phyloP scores from a whole-genome alignment of 2,329 filamentous ascomycete genomes.

The Paecilomyces formosus region DNA sequence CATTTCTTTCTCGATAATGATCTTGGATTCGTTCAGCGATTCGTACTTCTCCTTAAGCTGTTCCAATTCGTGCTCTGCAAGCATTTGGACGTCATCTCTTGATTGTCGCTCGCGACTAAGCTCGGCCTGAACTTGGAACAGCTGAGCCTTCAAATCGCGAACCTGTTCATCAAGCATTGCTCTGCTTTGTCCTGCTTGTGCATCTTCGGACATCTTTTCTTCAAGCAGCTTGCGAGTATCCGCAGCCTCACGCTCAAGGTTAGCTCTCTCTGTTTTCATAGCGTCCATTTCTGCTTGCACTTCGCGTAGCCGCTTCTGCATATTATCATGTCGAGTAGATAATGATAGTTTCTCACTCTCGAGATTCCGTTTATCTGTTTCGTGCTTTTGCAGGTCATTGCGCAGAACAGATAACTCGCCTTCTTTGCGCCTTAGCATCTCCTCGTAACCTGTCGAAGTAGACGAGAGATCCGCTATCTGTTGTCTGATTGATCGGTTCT shows the following conservation, averaged over 20 bases:
- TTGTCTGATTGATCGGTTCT: slow-evolving; percentile 75
- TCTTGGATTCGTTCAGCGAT: slow-evolving; percentile 84
- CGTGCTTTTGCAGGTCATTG: slow-evolving; percentile 73
- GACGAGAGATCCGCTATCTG: slow-evolving; percentile 81
- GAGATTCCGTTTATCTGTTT: slow-evolving; percentile 69
- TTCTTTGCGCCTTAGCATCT: slow-evolving; percentile 86
- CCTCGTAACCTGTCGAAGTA: slow-evolving; percentile 91
- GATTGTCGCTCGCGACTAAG: slow-evolving; percentile 88
- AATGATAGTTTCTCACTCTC: slow-evolving; percentile 72
- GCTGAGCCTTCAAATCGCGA: slow-evolving; percentile 74
- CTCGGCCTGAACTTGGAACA: slow-evolving; percentile 80
- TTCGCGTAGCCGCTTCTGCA: slow-evolving; percentile 68
- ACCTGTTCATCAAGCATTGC: slow-evolving; percentile 82
- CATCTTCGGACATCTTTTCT: slow-evolving; percentile 82
- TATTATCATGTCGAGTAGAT: slow-evolving; percentile 67
- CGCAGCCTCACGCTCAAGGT: slow-evolving; percentile 78
- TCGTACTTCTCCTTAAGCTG: slow-evolving; percentile 79
- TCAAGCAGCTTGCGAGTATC: slow-evolving; percentile 83
- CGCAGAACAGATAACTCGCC: slow-evolving; percentile 83
- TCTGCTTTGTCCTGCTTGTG: slow-evolving; percentile 71
- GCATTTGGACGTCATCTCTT: slow-evolving; percentile 82
- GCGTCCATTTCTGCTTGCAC: slow-evolving; percentile 82
- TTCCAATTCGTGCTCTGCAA: slow-evolving; percentile 80
- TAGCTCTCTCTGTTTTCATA: slow-evolving; percentile 73
- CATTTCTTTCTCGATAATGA: slow-evolving; percentile 95